Conservation (phyloP, 2,329 filamentous ascomycete genomes). For the Colletotrichum ledebouriae region DNA sequence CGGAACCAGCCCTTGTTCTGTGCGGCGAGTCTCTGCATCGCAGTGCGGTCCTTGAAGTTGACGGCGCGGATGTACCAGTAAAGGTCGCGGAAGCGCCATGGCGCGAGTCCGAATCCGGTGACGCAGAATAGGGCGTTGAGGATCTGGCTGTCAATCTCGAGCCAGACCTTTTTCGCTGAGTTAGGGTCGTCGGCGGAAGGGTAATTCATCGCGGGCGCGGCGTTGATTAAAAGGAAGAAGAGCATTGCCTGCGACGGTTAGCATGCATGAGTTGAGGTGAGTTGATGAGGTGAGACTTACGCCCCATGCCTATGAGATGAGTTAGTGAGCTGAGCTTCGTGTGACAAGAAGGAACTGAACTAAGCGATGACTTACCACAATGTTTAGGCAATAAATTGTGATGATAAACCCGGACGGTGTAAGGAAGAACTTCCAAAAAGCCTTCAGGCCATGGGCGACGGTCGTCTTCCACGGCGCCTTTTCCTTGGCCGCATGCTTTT, state of each 20-base stretch:
- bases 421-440: constrained; percentile 49
- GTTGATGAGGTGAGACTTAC: constrained; percentile 42
- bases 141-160: constrained; percentile 41
- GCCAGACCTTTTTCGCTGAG: constrained; percentile 44
- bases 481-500: constrained; percentile 44
- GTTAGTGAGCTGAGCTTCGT: not conserved
- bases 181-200: constrained; percentile 41
- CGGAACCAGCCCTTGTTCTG: constrained; percentile 49
- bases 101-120: constrained; percentile 85
- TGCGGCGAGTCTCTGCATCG: constrained; percentile 45
- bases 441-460: constrained; percentile 45
- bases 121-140: constrained; percentile 86
- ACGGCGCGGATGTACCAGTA: constrained; percentile 43
- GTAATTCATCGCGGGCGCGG: constrained; percentile 44
- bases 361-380: constrained; percentile 45
- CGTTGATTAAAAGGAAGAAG: constrained; percentile 49
- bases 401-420: constrained; percentile 48
- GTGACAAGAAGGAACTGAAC: not conserved
- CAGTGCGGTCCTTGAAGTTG: constrained; percentile 40
- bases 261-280: not conserved
- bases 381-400: constrained; percentile 49
- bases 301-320: constrained; percentile 44
- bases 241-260: constrained; percentile 46
- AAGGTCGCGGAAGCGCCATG: constrained; percentile 67
- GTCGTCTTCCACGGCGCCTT: constrained; percentile 47